These are phyloP conservation scores for Incumbomyces lentus DNA, from an alignment of 2,329 filamentous ascomycete genomes.

Conservation along the genomic window DNA sequence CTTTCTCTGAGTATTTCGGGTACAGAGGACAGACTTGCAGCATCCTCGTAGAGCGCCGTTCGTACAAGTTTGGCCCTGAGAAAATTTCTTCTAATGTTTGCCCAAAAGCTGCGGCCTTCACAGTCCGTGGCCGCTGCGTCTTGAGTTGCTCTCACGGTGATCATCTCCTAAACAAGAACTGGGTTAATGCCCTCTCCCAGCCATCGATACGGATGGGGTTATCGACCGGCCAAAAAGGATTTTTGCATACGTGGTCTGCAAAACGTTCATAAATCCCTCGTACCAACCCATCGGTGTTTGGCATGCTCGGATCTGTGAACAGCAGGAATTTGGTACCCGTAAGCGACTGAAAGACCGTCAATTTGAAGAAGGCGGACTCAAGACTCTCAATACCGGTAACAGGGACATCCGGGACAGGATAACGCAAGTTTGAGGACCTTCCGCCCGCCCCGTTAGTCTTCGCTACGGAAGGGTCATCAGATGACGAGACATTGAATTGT, in stretches of 20 bases:
- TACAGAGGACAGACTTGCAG: no score
- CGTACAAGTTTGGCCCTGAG: no score
- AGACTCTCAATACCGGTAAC: conserved; percentile 73
- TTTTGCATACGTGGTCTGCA: conserved; percentile 98
- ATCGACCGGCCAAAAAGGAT: conserved; percentile 95
- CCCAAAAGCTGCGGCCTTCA: no score
- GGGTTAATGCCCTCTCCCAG: conserved; percentile 77
- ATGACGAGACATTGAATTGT: conserved; percentile 28
- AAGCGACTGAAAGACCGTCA: conserved; percentile 91
- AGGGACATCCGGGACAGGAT: conserved; percentile 26
- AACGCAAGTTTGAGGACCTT: conserved; percentile 13
- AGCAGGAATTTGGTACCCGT: conserved; percentile 93
- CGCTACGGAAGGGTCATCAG: conserved; percentile 21
- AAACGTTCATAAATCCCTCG: conserved; percentile 88
- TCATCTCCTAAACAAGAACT: conserved; percentile 57
- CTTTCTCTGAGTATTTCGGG: no score
- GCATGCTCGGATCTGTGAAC: conserved; percentile 83
- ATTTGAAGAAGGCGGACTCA: conserved; percentile 84
- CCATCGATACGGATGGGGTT: conserved; percentile 95
- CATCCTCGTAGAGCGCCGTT: no score
- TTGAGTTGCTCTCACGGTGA: background rate
- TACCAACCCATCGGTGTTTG: conserved; percentile 75
- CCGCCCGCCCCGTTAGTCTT: conserved; percentile 11
- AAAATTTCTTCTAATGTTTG: no score
- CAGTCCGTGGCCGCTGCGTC: background rate